Evolutionary conservation across 352 stramenopile species (phyloP).

Genomic region (Pythium inflatum): DNA sequence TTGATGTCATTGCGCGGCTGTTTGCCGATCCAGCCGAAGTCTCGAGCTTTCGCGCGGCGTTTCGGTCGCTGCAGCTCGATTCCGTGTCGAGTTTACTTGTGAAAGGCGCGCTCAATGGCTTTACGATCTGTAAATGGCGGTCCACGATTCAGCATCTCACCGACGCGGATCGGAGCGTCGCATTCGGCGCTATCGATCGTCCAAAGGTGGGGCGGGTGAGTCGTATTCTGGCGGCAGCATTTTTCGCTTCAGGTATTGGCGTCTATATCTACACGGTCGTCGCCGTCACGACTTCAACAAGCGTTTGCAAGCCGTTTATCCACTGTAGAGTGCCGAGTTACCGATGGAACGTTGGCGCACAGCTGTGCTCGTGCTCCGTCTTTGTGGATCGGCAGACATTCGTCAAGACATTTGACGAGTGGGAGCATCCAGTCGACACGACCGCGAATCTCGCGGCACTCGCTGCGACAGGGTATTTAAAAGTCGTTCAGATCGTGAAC

Average conservation of each 20-base stretch:
- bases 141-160: conserved; percentile 25
- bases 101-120: conserved; percentile 41
- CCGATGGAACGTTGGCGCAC: conserved; percentile 16
- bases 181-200: too few species aligned
- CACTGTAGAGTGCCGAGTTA: conserved; percentile 12
- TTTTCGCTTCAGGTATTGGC: neutral
- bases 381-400: conserved; percentile 24
- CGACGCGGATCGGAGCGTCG: too few species aligned
- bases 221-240: neutral
- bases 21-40: conserved; percentile 51
- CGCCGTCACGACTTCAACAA: neutral
- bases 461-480: conserved; percentile 24
- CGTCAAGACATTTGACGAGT: conserved; percentile 21
- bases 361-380: conserved; percentile 32
- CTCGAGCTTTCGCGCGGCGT: conserved; percentile 46
- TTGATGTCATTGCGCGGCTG: conserved; percentile 46
- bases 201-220: too few species aligned
- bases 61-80: conserved; percentile 53
- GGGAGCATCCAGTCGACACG: conserved; percentile 28
- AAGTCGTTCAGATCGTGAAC: conserved; percentile 39
- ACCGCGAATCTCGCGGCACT: conserved; percentile 19
- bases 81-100: conserved; percentile 29
- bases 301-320: conserved; percentile 5
- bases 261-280: conserved; percentile 28
- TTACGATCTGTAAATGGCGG: conserved; percentile 52